phyloP scores from a whole-genome alignment of 768 basidiomycete species.

The Xerocomus spinulosus region DNA sequence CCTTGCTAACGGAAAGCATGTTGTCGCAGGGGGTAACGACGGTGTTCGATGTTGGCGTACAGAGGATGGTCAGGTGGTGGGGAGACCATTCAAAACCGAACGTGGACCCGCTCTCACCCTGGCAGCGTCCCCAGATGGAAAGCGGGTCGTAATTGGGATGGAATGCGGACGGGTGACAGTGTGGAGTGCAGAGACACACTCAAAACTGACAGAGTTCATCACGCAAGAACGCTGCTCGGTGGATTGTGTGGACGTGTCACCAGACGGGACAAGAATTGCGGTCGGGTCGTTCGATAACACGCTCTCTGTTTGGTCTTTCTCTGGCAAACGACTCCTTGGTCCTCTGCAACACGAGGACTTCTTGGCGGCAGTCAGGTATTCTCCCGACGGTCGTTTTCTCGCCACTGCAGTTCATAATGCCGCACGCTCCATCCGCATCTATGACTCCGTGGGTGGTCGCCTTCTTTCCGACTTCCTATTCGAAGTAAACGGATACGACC shows the following conservation, averaged over 20 bases:
- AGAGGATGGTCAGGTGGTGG: not conserved
- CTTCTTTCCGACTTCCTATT: not conserved
- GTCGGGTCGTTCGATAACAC: not conserved
- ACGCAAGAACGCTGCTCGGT: not conserved
- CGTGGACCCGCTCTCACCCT: too few species aligned
- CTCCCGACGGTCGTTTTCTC: not conserved
- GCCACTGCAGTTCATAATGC: not conserved
- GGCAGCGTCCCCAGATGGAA: not conserved
- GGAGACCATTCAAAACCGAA: not conserved
- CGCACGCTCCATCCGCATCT: not conserved
- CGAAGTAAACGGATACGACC: not conserved
- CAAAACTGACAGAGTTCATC: not conserved
- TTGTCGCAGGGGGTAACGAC: not conserved
- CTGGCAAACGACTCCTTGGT: not conserved
- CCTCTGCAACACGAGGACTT: not conserved
- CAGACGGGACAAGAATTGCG: not conserved
- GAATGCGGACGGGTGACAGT: not conserved
- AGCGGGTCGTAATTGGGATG: not conserved
- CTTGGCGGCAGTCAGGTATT: not conserved
- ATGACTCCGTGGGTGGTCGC: not conserved
- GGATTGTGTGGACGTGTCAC: not conserved
- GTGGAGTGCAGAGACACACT: not conserved
- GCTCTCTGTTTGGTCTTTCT: not conserved
- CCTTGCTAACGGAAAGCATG: not conserved
- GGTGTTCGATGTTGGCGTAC: not conserved